phyloP scores from a whole-genome alignment of 2,329 filamentous ascomycete genomes.

The Didymella pomorum region DNA sequence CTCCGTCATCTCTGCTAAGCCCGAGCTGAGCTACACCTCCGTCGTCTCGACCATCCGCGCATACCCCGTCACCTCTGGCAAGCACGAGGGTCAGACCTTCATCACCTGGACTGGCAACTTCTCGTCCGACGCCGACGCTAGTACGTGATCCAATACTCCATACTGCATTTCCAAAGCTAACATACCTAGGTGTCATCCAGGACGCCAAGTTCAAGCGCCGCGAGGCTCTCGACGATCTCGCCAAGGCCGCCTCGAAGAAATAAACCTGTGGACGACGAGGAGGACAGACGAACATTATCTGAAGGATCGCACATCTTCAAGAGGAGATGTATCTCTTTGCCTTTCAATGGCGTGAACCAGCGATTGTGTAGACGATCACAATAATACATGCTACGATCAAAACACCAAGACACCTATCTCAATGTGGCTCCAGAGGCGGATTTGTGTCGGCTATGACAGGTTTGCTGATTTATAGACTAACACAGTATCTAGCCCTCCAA shows the following conservation, averaged over 20 bases:
- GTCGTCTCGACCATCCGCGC: constrained; percentile 72
- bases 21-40: constrained; percentile 70
- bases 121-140: constrained; percentile 73
- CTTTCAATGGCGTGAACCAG: neutral
- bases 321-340: neutral
- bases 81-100: constrained; percentile 70
- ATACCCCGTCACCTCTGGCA: constrained; percentile 72
- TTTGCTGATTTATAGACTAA: neutral
- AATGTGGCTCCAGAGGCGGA: neutral
- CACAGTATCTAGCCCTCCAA: neutral
- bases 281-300: neutral
- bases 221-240: constrained; percentile 73
- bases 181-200: constrained; percentile 68
- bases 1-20: constrained; percentile 72
- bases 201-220: constrained; percentile 80
- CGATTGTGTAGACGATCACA: constrained; percentile 1
- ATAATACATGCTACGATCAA: neutral
- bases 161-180: constrained; percentile 6
- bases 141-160: constrained; percentile 54
- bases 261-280: constrained; percentile 24
- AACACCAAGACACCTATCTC: neutral
- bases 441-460: neutral
- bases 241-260: constrained; percentile 57
- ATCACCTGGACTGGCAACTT: constrained; percentile 75
- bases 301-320: neutral